phyloP scores from a whole-genome alignment of 495 filamentous ascomycete genomes.

The Xylaria castorea region DNA sequence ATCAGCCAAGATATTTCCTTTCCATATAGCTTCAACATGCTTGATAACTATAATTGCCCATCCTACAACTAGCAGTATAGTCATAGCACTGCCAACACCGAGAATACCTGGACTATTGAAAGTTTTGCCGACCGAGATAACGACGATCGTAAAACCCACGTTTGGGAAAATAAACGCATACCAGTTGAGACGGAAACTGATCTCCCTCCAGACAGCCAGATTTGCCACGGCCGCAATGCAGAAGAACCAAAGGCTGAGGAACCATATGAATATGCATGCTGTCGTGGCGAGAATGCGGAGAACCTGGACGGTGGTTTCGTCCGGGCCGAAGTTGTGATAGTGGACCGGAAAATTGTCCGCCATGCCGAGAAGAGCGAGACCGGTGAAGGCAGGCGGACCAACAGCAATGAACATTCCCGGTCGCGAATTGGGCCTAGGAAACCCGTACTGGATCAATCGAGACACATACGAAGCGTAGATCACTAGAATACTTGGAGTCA shows the following conservation, averaged over 20 bases:
- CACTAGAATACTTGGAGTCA: too few species aligned
- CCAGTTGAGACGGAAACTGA: conserved; percentile 61
- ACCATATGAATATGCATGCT: conserved; percentile 70
- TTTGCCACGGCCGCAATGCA: conserved; percentile 62
- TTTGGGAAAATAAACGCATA: conserved; percentile 67
- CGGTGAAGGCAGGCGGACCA: conserved; percentile 71
- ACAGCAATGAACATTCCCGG: conserved; percentile 78
- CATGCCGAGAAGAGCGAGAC: conserved; percentile 72
- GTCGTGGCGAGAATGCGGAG: conserved; percentile 41
- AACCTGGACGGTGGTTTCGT: conserved; percentile 34
- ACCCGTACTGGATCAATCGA: conserved; percentile 64
- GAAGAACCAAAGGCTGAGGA: conserved; percentile 76
- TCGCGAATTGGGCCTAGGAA: conserved; percentile 55
- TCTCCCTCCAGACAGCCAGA: conserved; percentile 57
- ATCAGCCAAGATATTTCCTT: conserved; percentile 64
- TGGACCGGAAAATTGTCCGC: conserved; percentile 51
- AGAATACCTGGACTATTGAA: conserved; percentile 51
- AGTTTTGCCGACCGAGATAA: conserved; percentile 53
- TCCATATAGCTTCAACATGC: conserved; percentile 60
- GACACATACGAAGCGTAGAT: conserved; percentile 65
- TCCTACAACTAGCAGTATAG: conserved; percentile 59
- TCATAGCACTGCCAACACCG: conserved; percentile 59
- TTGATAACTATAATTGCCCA: conserved; percentile 64
- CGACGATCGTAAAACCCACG: conserved; percentile 59
- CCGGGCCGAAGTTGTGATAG: conserved; percentile 35